phyloP scores from a whole-genome alignment of 164 flowering plant species.

The Hamamelis virginiana region DNA sequence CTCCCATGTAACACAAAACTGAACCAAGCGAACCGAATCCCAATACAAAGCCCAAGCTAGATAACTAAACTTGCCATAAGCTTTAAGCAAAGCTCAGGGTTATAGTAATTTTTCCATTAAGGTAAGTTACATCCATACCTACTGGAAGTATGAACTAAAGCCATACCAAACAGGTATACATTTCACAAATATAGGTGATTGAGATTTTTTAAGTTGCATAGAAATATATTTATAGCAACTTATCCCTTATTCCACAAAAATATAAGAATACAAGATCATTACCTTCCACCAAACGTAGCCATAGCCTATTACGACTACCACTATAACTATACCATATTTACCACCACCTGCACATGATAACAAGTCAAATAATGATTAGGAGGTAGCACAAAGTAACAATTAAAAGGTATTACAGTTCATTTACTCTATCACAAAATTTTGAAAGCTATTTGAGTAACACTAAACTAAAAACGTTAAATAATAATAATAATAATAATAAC shows the following conservation, averaged over 20 bases:
- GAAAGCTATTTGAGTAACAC: too few relatives aligned
- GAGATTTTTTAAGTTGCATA: not conserved
- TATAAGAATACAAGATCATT: constrained; percentile 8
- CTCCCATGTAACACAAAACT: too few relatives aligned
- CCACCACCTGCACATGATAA: constrained; percentile 50
- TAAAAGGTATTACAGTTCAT: too few relatives aligned
- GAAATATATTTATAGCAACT: not conserved
- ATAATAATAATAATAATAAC: too few relatives aligned
- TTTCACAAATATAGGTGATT: too few relatives aligned
- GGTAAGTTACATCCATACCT: not conserved
- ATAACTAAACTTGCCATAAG: not conserved
- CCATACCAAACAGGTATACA: not conserved
- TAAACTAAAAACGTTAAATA: too few relatives aligned
- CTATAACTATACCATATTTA: constrained; percentile 47
- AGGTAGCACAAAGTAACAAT: not conserved
- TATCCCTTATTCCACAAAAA: not conserved
- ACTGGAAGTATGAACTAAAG: not conserved
- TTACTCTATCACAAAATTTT: too few relatives aligned
- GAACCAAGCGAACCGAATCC: not conserved
- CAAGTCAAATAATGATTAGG: constrained; percentile 2
- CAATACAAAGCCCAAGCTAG: not conserved
- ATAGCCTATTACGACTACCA: constrained; percentile 65
- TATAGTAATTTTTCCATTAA: not conserved
- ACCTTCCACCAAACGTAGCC: constrained; percentile 99
- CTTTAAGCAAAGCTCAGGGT: too few relatives aligned